Evolutionary conservation across 192 early-diverging fungal species (phyloP).

Genomic region (Podila horticola): DNA sequence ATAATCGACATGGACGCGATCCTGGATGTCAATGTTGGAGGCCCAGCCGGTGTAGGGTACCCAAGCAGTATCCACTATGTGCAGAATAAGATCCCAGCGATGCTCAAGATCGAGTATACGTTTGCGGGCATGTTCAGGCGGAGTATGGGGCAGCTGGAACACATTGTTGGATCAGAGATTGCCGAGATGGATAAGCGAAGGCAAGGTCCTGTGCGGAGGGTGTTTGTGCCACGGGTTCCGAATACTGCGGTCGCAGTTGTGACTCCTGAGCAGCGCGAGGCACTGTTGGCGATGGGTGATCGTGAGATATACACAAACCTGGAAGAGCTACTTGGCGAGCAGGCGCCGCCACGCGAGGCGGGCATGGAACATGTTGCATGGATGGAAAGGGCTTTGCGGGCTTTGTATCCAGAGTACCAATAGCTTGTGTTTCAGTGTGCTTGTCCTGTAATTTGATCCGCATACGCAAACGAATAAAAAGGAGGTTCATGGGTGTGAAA

Average conservation of each 20-base stretch:
- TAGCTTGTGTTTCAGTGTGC: background rate
- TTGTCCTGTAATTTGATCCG: no score
- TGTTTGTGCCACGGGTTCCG: no score
- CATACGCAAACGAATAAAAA: no score
- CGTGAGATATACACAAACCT: background rate
- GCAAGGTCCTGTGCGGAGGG: background rate
- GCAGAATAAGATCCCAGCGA: background rate
- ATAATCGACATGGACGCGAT: background rate
- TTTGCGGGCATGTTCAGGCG: background rate
- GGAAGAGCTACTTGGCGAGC: slow-evolving; percentile 1
- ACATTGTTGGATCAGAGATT: no score
- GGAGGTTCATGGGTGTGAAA: no score
- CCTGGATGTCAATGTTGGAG: background rate
- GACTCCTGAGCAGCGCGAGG: background rate
- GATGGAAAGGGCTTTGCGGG: slow-evolving; percentile 8
- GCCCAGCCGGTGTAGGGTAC: background rate
- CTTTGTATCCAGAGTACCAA: slow-evolving; percentile 17
- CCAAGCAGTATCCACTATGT: background rate
- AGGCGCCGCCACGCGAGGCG: background rate
- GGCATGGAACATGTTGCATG: slow-evolving; percentile 4
- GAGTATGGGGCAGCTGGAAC: background rate
- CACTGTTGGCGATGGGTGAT: slow-evolving; percentile 3
- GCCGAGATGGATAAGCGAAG: background rate
- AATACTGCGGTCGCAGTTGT: background rate
- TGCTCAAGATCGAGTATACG: background rate